Base-by-base conservation (phyloP, 805 yeast species). In the Pachysolen tannophilus region DNA sequence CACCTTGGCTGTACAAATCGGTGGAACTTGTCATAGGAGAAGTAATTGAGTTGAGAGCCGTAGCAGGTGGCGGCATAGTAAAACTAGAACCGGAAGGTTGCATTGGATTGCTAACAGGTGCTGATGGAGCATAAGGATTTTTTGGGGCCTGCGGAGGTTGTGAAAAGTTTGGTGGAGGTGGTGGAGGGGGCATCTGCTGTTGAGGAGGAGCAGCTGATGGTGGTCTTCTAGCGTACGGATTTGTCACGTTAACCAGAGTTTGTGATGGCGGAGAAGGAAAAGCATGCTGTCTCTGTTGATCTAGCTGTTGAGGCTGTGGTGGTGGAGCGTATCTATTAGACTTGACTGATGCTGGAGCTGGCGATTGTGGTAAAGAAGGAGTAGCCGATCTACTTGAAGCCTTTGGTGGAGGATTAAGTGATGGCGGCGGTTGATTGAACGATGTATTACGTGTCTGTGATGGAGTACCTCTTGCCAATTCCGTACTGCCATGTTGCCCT, bases 191-290 rank as follows among this genome's bases (percentile, higher is more conserved):
- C 3, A 25, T 14, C 9, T 24, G 26, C 21, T 40, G 31, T 18
- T 49, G 44, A n/a, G 56, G 46, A 19, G 50, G 44, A 11, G 50
- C 53, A 20, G 54, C 37, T 39, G 55, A 44, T 31, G 44, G 50
- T 13, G 50, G 47, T 24, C 52, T 52, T 34, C 67, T 64, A 30
- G 63, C 61, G 42, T 60, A 60, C 14, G 65, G 64, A 34, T 58
- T 56, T 25, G 40, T 26, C 3, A 28, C 28, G 37, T 45, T 38
- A 24, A 31, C 14, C 20, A 39, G 32, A 17, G 29, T 8, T n/a
- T 31, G 16, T 3, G 23, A 13, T 10, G 21, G 31, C 14, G 37
- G 32, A 20, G 35, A 14, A 11, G 40, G 24, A 17, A 30, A 13
- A 7, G 24, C 19, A 28, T 16, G 29, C 14, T n/a, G 34, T 21